Evolutionary conservation across 2,329 filamentous ascomycete genomes (phyloP).

Genomic region (Diplodia seriata): DNA sequence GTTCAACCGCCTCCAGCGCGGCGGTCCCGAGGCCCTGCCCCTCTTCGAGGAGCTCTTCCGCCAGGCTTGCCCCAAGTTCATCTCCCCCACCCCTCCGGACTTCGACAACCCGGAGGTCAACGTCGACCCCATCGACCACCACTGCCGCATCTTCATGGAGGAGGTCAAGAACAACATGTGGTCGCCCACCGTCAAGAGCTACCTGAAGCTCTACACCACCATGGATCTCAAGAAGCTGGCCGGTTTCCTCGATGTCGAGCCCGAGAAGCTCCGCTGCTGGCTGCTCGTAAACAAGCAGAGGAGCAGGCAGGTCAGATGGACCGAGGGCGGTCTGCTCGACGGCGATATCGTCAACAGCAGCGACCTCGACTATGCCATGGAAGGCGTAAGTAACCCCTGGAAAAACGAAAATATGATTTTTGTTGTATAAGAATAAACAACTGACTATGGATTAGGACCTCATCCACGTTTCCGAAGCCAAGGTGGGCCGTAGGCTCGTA

Average conservation of each 20-base stretch:
- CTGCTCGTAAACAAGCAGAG: slow-evolving; percentile 98
- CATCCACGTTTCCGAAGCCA: slow-evolving; percentile 98
- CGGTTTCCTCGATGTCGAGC: slow-evolving; percentile 94
- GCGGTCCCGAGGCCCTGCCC: slow-evolving; percentile 91
- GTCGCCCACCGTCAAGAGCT: slow-evolving; percentile 97
- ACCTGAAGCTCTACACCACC: slow-evolving; percentile 98
- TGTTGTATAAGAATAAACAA: neutral
- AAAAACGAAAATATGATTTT: neutral
- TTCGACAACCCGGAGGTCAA: slow-evolving; percentile 97
- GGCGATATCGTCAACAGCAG: slow-evolving; percentile 92
- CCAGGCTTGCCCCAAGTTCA: slow-evolving; percentile 98
- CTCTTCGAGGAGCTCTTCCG: slow-evolving; percentile 99
- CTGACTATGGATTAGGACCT: slow-evolving; percentile 69
- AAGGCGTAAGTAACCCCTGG: slow-evolving; percentile 71
- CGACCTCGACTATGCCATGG: slow-evolving; percentile 96
- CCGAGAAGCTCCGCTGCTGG: slow-evolving; percentile 94
- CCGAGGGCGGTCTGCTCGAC: slow-evolving; percentile 85
- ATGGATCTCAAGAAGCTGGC: slow-evolving; percentile 99
- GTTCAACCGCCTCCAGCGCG: slow-evolving; percentile 93
- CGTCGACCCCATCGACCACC: slow-evolving; percentile 96
- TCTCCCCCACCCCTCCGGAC: slow-evolving; percentile 94
- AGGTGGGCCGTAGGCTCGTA: slow-evolving; percentile 94
- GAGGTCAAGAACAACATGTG: slow-evolving; percentile 99
- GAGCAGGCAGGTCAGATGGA: slow-evolving; percentile 94
- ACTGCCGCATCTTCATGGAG: slow-evolving; percentile 98